Evolutionary conservation across 2,329 filamentous ascomycete genomes (phyloP).

Genomic region (Trichoderma sp.): DNA sequence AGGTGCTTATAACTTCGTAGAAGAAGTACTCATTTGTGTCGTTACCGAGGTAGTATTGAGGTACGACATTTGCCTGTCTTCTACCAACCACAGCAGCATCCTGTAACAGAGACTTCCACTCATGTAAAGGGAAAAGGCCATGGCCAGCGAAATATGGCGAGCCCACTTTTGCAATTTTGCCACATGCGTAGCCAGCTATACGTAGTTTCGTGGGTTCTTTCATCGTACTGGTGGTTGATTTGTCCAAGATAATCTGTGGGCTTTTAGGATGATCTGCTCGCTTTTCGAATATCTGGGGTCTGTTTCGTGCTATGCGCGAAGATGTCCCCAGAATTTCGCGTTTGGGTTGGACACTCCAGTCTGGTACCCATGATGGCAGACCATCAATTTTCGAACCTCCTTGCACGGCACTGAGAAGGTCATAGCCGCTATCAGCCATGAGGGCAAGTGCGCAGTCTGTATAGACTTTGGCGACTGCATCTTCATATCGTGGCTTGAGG

Average conservation of each 20-base stretch:
- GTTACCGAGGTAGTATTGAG: background rate
- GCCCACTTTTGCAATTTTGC: background rate
- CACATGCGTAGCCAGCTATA: background rate
- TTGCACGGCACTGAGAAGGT: background rate
- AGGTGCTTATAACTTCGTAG: background rate
- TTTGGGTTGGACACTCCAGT: background rate
- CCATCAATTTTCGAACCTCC: background rate
- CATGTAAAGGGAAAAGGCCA: background rate
- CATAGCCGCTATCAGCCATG: background rate
- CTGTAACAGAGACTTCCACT: background rate
- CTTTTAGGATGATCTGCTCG: background rate
- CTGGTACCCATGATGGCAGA: background rate
- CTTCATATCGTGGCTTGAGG: too few species aligned
- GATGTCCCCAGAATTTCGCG: background rate
- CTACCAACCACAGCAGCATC: background rate
- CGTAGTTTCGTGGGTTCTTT: background rate
- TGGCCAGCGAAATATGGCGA: background rate
- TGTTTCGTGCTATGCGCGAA: background rate
- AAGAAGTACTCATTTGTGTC: background rate
- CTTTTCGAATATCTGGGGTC: background rate
- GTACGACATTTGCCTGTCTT: background rate
- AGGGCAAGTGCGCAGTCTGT: background rate
- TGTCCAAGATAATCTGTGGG: background rate
- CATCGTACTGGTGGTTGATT: background rate
- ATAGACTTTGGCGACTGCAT: background rate